Evolutionary conservation across 371 early-diverging fungal species (phyloP), one percentile per base, ranked within the genome.

Genomic region (Ecytonucleospora hepatopenaei): DNA sequence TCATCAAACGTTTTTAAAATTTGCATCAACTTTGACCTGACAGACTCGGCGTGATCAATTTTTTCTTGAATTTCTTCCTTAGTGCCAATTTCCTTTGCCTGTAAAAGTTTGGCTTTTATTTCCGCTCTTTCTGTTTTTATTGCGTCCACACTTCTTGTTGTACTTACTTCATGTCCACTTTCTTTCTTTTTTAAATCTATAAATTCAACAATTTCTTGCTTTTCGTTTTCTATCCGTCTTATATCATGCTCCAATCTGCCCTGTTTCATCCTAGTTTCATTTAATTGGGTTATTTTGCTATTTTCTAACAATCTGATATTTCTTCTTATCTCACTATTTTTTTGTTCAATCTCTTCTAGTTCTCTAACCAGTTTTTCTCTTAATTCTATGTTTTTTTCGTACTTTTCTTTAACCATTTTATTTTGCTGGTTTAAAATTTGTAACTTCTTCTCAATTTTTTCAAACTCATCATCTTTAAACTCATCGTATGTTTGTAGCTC

Each of bases 371-470:
- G 26, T 8, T 51, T 19, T 21, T 8, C 8, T 8, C 5, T 51
- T 51, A 21, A 8, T 21, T 24, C 23, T 51, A 8, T 26, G 59
- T 51, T 71, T 65, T 28, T 57, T 47, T 30, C 67, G 62, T n/a
- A 68, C 32, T 68, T 63, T 3, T 58, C 54, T 2, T 71, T 59
- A 16, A 69, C 31, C 30, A 33, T 51, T 31, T 53, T 32, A 28
- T 71, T 57, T 34, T 70, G 61, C 27, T 69, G 49, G 46, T 65
- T 40, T 2, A 60, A 19, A 24, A 56, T 47, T 15, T 48, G 59
- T n/a, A 68, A 56, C 46, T 76, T 72, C 23, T 59, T 65, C 33
- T 78, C 72, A 19, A 69, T 26, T 12, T 59, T 12, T 0, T 54
- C 49, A 1, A 64, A 69, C 1, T 70, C 64, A 54, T 64, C 34